These are phyloP conservation scores for Cryptococcus amylolentus DNA, from an alignment of 1,284 basidiomycete species.

Conservation along the genomic window DNA sequence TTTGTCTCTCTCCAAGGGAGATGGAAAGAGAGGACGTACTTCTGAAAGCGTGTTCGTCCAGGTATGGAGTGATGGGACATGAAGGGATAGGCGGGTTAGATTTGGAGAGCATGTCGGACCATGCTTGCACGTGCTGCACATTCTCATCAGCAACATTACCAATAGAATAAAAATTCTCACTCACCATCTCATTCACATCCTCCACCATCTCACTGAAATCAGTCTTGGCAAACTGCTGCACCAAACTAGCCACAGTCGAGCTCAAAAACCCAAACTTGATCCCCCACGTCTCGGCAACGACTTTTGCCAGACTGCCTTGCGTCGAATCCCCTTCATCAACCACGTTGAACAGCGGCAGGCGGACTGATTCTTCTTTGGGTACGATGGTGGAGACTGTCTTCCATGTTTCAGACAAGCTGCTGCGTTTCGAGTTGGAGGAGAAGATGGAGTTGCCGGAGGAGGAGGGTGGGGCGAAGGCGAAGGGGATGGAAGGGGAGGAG, in stretches of 20 bases:
- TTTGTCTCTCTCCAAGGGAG: not conserved
- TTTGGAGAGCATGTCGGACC: conserved; percentile 74
- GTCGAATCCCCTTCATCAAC: conserved; percentile 79
- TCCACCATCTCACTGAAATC: conserved; percentile 67
- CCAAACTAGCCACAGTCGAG: conserved; percentile 61
- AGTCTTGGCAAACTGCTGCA: conserved; percentile 49
- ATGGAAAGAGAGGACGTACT: conserved; percentile 24
- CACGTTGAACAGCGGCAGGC: conserved; percentile 77
- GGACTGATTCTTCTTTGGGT: conserved; percentile 56
- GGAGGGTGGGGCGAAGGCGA: conserved; percentile 49
- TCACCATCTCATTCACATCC: conserved; percentile 73
- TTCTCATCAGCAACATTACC: not conserved
- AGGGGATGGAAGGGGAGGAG: conserved; percentile 61
- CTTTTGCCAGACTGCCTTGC: conserved; percentile 67
- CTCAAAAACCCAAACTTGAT: conserved; percentile 83
- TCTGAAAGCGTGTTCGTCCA: conserved; percentile 63
- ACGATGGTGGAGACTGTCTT: conserved; percentile 49
- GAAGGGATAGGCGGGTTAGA: conserved; percentile 71
- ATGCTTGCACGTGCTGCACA: conserved; percentile 66
- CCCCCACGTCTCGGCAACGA: conserved; percentile 69
- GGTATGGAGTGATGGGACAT: conserved; percentile 74
- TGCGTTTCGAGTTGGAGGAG: conserved; percentile 14
- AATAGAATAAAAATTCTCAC: conserved; percentile 1
- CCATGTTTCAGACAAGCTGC: conserved; percentile 31
- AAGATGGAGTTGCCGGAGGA: conserved; percentile 16